phyloP scores from a whole-genome alignment of 305 asterid genomes.

The Solanum hybrid region DNA sequence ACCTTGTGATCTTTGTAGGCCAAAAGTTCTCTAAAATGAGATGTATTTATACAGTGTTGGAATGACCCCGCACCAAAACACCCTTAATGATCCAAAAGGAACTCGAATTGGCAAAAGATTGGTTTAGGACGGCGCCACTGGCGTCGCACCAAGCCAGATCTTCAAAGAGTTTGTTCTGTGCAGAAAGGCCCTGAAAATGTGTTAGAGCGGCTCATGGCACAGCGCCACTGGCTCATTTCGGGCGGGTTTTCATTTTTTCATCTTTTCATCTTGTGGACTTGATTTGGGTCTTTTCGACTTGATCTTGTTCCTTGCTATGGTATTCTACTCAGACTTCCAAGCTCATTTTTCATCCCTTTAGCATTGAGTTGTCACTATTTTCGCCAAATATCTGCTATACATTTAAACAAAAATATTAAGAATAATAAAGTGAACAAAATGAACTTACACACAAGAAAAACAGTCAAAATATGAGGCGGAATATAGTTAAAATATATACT shows the following conservation, averaged over 20 bases:
- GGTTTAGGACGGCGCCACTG: background rate
- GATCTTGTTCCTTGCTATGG: background rate
- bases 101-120: background rate
- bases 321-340: background rate
- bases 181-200: background rate
- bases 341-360: background rate
- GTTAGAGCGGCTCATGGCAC: background rate
- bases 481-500: background rate
- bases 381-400: background rate
- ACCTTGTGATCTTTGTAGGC: background rate
- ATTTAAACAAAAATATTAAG: background rate
- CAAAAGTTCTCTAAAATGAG: background rate
- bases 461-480: background rate
- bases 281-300: background rate
- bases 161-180: background rate
- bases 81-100: background rate
- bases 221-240: background rate
- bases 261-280: background rate
- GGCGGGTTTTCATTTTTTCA: background rate
- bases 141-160: background rate
- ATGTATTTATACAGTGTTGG: background rate
- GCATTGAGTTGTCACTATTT: background rate
- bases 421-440: background rate
- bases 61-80: background rate
- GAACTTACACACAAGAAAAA: background rate